Percentiles rank a stretch among this genome's conserved stretches.
phyloP scores from a whole-genome alignment of 1,284 basidiomycete genomes.

The Singerocomus rubriflavus region DNA sequence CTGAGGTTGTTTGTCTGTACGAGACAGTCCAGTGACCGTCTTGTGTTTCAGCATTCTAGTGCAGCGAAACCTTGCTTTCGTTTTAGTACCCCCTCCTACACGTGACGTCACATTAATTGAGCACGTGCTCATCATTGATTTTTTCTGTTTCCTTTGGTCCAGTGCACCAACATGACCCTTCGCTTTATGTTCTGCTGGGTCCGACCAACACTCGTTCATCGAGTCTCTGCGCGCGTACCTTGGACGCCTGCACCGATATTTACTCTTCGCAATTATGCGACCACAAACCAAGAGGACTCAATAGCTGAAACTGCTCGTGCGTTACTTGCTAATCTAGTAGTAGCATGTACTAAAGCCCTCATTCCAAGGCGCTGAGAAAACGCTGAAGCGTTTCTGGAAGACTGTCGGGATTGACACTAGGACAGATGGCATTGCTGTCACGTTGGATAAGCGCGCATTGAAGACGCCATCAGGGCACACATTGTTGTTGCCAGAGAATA shows the following conservation, averaged over 20 bases:
- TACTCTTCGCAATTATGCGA: slow-evolving; percentile 13
- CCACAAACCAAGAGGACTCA: slow-evolving; percentile 37
- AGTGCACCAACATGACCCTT: slow-evolving; percentile 15
- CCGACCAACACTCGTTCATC: slow-evolving; percentile 3
- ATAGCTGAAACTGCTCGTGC: slow-evolving; percentile 56
- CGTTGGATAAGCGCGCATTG: slow-evolving; percentile 81
- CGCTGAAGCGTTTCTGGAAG: slow-evolving; percentile 90
- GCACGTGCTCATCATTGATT: slow-evolving; percentile 25
- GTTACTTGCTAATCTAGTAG: slow-evolving; percentile 11
- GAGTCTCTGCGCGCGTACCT: background rate
- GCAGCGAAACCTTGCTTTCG: background rate
- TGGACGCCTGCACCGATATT: background rate
- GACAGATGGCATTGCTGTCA: slow-evolving; percentile 61
- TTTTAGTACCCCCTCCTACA: background rate
- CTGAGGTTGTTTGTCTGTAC: slow-evolving; percentile 36
- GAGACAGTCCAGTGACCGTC: background rate
- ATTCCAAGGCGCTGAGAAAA: slow-evolving; percentile 74
- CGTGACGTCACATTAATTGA: slow-evolving; percentile 24
- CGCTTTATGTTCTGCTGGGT: slow-evolving; percentile 2
- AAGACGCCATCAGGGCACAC: slow-evolving; percentile 84
- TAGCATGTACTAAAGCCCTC: slow-evolving; percentile 10
- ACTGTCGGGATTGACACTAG: slow-evolving; percentile 69
- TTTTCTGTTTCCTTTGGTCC: background rate
- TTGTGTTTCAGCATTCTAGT: slow-evolving; percentile 25
- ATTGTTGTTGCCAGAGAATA: slow-evolving; percentile 70